Conservation (phyloP, 495 filamentous ascomycete species). For the Penicillium bialowiezense region DNA sequence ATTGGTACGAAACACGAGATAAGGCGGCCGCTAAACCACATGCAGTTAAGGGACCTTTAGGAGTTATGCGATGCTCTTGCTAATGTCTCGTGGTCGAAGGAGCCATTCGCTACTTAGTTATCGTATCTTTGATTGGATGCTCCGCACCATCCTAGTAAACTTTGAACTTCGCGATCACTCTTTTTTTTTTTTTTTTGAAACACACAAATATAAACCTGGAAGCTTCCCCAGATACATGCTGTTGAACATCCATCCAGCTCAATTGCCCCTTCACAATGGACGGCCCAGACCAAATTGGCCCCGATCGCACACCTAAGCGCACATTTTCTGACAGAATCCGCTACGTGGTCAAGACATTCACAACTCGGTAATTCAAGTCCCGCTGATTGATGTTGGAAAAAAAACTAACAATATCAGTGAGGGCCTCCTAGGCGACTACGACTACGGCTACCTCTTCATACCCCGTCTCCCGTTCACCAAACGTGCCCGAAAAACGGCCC, state of each 20-base stretch:
- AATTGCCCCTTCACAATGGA: conserved; percentile 29
- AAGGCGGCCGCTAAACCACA: background rate
- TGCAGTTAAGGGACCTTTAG: background rate
- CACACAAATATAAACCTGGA: too few species aligned
- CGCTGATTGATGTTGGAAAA: too few species aligned
- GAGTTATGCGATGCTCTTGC: conserved; percentile 23
- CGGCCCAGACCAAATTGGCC: conserved; percentile 51
- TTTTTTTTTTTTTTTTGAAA: conserved; percentile 1
- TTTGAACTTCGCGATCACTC: too few species aligned
- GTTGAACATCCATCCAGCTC: background rate
- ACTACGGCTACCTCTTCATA: conserved; percentile 75
- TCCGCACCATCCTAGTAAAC: background rate
- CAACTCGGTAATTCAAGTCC: conserved; percentile 49
- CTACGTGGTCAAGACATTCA: conserved; percentile 39
- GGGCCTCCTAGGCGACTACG: conserved; percentile 79
- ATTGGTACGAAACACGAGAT: background rate
- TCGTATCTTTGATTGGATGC: background rate
- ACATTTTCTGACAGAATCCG: conserved; percentile 35
- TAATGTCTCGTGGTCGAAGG: conserved; percentile 16
- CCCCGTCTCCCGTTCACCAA: conserved; percentile 84
- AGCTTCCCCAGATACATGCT: too few species aligned
- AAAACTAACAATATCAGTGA: conserved; percentile 52
- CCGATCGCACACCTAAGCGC: conserved; percentile 40
- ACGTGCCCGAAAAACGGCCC: conserved; percentile 57
- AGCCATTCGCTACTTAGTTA: conserved; percentile 6